phyloP scores from a whole-genome alignment of 192 early-diverging fungal genomes.

The Cetraspora pellucida region DNA sequence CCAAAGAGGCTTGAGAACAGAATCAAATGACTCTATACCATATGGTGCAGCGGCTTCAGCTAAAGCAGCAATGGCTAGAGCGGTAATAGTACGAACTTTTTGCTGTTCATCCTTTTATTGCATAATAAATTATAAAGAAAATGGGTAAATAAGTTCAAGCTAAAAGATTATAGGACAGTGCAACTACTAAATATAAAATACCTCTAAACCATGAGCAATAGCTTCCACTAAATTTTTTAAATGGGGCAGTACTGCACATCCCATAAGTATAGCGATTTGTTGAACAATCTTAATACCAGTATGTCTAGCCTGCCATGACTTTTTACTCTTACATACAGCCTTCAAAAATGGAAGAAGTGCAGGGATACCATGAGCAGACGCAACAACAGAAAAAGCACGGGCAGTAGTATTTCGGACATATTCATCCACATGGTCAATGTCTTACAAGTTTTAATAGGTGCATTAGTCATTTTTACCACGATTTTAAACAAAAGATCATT shows the following conservation, averaged over 20 bases:
- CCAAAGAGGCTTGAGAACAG: conserved; percentile 88
- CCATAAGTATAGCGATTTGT: conserved; percentile 93
- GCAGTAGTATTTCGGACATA: conserved; percentile 98
- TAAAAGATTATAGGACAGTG: conserved; percentile 4
- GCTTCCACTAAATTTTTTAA: conserved; percentile 89
- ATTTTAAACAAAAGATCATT: too few species aligned
- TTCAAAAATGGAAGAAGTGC: conserved; percentile 93
- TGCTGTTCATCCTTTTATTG: conserved; percentile 85
- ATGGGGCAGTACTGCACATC: conserved; percentile 94
- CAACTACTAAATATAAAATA: conserved; percentile 2
- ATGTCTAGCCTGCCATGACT: conserved; percentile 98
- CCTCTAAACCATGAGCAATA: conserved; percentile 85
- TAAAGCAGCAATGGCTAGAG: conserved; percentile 90
- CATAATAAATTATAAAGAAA: conserved; percentile 10
- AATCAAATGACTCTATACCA: conserved; percentile 97
- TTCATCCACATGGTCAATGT: conserved; percentile 95
- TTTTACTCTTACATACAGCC: conserved; percentile 92
- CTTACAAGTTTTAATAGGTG: conserved; percentile 46
- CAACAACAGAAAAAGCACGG: conserved; percentile 96
- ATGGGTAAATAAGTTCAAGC: neutral
- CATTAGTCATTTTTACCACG: too few species aligned
- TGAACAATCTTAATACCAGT: conserved; percentile 98
- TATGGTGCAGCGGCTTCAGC: conserved; percentile 98
- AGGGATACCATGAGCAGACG: conserved; percentile 93
- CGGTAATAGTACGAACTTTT: conserved; percentile 94